These are phyloP conservation scores for Quillaja saponaria DNA, from an alignment of 306 rosid species.

Conservation along the genomic window DNA sequence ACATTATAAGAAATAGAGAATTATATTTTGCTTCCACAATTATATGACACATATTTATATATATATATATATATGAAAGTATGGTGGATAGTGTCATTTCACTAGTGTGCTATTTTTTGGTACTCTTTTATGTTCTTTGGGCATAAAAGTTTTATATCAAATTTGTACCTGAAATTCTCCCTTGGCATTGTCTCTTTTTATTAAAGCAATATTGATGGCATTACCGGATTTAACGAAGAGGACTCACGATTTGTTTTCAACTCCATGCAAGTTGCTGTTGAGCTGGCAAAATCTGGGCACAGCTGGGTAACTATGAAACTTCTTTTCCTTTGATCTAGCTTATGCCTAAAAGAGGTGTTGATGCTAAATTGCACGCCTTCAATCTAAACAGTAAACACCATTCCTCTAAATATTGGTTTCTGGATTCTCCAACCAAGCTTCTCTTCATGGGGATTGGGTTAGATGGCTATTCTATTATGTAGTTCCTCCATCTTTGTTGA, in stretches of 20 bases:
- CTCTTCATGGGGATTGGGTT: background rate
- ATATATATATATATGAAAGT: too few species aligned
- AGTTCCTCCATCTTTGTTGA: conserved; percentile 11
- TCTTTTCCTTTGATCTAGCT: conserved; percentile 11
- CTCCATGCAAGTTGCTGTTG: conserved; percentile 67
- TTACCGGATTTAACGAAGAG: conserved; percentile 73
- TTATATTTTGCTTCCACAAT: too few species aligned
- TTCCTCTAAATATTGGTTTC: conserved; percentile 12
- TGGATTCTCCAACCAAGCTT: conserved; percentile 11
- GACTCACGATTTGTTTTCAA: conserved; percentile 53
- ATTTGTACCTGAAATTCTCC: background rate
- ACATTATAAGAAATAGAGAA: too few species aligned
- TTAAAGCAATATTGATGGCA: conserved; percentile 79
- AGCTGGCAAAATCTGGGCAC: conserved; percentile 57
- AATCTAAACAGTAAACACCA: background rate
- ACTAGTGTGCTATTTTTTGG: background rate
- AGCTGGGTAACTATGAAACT: conserved; percentile 48
- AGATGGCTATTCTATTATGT: conserved; percentile 4
- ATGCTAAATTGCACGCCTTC: conserved; percentile 2
- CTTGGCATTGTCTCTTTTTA: conserved; percentile 30
- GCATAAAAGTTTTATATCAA: background rate
- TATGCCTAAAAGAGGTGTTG: conserved; percentile 8
- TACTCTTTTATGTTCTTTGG: background rate
- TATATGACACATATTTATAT: background rate
- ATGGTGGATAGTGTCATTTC: too few species aligned